Percentiles rank a stretch among this genome's conserved stretches.
Evolutionary conservation across 805 yeast species (phyloP).

Genomic region (Cyberlindnera americana): DNA sequence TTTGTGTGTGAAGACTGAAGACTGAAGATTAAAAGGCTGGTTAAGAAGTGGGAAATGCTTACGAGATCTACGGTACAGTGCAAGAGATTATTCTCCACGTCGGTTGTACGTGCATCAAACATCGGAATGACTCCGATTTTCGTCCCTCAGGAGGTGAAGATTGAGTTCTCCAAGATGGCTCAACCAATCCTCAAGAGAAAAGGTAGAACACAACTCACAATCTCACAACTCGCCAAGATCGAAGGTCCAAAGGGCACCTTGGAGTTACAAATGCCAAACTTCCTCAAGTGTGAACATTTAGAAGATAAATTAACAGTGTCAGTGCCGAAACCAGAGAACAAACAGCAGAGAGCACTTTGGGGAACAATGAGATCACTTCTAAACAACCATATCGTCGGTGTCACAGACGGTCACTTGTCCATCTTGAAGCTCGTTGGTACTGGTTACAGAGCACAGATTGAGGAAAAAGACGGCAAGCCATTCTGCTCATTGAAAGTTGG

Average conservation of each 20-base stretch:
- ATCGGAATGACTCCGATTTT: conserved; percentile 79
- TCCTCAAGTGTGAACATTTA: conserved; percentile 45
- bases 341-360: conserved; percentile 86
- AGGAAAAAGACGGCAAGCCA: conserved; percentile 45
- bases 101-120: conserved; percentile 45
- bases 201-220: conserved; percentile 55
- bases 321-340: conserved; percentile 54
- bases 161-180: conserved; percentile 45
- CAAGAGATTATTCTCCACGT: conserved; percentile 34
- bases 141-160: conserved; percentile 56
- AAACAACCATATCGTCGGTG: conserved; percentile 79
- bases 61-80: conserved; percentile 7
- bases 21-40: no score
- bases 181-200: conserved; percentile 60
- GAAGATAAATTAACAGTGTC: conserved; percentile 45
- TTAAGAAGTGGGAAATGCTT: conserved; percentile 9
- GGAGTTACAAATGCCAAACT: conserved; percentile 65
- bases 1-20: no score
- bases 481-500: conserved; percentile 82
- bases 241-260: conserved; percentile 78
- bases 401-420: conserved; percentile 87
- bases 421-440: conserved; percentile 91
- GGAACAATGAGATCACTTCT: conserved; percentile 84
- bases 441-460: conserved; percentile 88
- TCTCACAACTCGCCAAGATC: conserved; percentile 58